Conservation (phyloP, 2,329 filamentous ascomycete genomes). For the Claviceps pazoutovae region DNA sequence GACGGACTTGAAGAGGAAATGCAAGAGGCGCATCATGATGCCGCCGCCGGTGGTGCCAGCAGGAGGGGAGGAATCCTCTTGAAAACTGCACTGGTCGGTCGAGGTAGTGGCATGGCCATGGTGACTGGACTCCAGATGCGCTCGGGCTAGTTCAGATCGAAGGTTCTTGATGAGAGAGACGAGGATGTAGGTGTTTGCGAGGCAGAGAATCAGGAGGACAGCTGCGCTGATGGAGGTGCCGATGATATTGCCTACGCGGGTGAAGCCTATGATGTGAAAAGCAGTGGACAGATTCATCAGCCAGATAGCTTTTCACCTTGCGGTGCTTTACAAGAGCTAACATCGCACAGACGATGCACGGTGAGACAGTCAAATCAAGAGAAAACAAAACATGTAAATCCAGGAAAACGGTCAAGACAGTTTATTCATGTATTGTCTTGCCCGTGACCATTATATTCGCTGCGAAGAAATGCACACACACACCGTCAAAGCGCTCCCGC, state of each 20-base stretch:
- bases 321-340: no score
- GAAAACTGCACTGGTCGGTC: background rate
- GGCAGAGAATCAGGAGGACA: slow-evolving; percentile 68
- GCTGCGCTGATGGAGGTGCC: slow-evolving; percentile 76
- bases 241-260: slow-evolving; percentile 71
- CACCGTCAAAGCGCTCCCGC: slow-evolving; percentile 57
- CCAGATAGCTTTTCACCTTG: no score
- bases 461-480: background rate
- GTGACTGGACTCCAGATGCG: background rate
- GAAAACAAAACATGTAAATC: no score
- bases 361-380: no score
- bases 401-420: no score
- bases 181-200: slow-evolving; percentile 77
- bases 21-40: slow-evolving; percentile 56
- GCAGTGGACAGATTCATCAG: no score
- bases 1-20: slow-evolving; percentile 60
- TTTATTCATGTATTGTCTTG: no score
- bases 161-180: slow-evolving; percentile 62
- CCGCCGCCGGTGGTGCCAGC: slow-evolving; percentile 50
- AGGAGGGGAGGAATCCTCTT: background rate
- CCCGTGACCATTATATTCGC: no score
- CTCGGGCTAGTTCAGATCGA: slow-evolving; percentile 37
- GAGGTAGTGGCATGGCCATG: background rate
- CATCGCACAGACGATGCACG: no score
- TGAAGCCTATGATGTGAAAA: slow-evolving; percentile 37